Base-by-base conservation (phyloP, 192 early-diverging fungal species). In the Cetraspora pellucida region DNA sequence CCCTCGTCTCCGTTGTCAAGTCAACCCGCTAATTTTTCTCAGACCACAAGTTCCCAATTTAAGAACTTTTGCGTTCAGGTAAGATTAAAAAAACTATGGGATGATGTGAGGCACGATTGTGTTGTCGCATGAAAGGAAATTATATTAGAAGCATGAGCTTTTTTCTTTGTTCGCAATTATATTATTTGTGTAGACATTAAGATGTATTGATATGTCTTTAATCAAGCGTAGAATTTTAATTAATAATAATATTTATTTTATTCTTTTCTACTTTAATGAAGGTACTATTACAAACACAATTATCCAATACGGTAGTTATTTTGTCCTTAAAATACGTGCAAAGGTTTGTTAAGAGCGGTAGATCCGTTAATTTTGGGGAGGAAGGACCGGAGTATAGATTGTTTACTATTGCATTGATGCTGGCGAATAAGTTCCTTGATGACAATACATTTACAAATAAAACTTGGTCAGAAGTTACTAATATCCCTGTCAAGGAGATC, bases 381-480 rank as follows among this genome's bases (percentile, higher is more conserved):
- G 83, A 88, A 30, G 87, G 87, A 13, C 85, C 87, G 0, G 87
- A 88, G 72, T 88, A 87, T 49, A 70, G 85, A 69, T 72, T 87
- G 46, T 88, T 88, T 63, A 86, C 84, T 1, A 85, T 86, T 25
- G 85, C 87, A 8, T 31, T 88, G 46, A 87, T 88, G 72, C 69
- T 88, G 19, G 90, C 91, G 45, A 94, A 93, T 88, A 96, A 96
- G 72, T 89, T 89, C 57, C 83, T 93, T n/a, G 89, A 93, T 58
- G 95, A 96, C 82, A 94, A 95, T 83, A 95, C 93, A 19, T 96
- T 92, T 76, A 92, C 94, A 23, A 95, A 93, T 80, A 87, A 90
- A 81, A 95, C 95, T 1, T 96, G 95, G 95, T 88, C 91, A 16
- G 90, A 93, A 78, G 90, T 96, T 16, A 92, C 91, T n/a, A 86